Conservation (phyloP, 768 basidiomycete genomes). For the Leccinellum rugosiceps region DNA sequence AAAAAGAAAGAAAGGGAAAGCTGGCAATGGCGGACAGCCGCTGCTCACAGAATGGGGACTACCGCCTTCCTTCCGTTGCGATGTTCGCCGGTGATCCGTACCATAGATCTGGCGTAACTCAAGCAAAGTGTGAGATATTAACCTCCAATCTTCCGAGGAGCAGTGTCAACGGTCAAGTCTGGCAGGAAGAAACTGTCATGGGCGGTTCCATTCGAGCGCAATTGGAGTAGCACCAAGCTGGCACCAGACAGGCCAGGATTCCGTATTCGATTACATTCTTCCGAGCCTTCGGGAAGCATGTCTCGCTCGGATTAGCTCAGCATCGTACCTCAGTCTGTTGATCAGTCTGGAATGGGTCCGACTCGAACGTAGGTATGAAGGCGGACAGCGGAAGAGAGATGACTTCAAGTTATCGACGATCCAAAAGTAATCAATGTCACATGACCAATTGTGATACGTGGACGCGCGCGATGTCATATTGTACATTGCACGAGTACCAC, state of each 20-base stretch:
- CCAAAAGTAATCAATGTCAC: background rate
- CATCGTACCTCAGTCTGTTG: no score
- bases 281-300: background rate
- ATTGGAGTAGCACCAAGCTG: conserved; percentile 84
- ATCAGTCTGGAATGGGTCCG: no score
- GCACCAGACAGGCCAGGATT: conserved; percentile 75
- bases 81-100: no score
- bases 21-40: no score
- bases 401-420: no score
- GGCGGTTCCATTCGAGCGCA: conserved; percentile 95
- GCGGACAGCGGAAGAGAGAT: no score
- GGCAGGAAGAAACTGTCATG: conserved; percentile 68
- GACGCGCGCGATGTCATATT: background rate
- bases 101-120: background rate
- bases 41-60: no score
- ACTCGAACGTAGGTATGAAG: no score
- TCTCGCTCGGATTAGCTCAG: no score
- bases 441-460: conserved; percentile 4
- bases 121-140: conserved; percentile 29
- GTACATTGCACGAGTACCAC: background rate
- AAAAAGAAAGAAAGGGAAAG: no score
- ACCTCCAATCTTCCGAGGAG: conserved; percentile 66
- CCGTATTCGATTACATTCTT: conserved; percentile 65
- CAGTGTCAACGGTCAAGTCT: conserved; percentile 85
- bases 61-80: no score